These are phyloP conservation scores for Jamesozyma piceae DNA, from an alignment of 805 yeast species.

Conservation along the genomic window DNA sequence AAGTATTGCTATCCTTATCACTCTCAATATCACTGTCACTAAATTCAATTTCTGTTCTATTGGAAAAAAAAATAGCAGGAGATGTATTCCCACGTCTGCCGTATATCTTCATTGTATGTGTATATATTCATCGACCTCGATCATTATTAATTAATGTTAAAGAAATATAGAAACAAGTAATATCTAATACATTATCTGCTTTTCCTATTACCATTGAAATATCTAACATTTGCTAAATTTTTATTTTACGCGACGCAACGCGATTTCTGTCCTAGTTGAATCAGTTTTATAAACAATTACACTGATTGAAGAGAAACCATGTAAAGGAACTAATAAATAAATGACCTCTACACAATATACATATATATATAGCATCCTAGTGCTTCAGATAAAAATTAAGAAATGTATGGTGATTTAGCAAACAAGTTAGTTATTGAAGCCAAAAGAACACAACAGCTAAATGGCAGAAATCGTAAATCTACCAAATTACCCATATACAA, in stretches of 20 bases:
- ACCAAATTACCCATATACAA: slow-evolving; percentile 50
- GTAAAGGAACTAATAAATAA: no score
- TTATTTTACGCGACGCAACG: slow-evolving; percentile 2
- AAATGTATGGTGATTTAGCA: slow-evolving; percentile 88
- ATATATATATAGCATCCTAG: not conserved
- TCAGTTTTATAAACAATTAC: not conserved
- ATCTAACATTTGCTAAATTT: not conserved
- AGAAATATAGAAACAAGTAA: not conserved
- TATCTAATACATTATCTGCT: not conserved
- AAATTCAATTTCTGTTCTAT: slow-evolving; percentile 7
- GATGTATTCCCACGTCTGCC: slow-evolving; percentile 16
- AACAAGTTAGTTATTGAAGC: slow-evolving; percentile 80
- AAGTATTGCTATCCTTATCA: not conserved
- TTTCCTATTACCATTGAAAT: not conserved
- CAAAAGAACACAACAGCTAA: slow-evolving; percentile 60
- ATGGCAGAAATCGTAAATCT: slow-evolving; percentile 19
- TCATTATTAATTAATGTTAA: no score
- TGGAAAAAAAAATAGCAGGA: slow-evolving; percentile 3
- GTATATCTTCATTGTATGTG: slow-evolving; percentile 11
- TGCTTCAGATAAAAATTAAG: not conserved
- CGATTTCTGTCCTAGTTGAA: not conserved
- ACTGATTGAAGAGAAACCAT: not conserved
- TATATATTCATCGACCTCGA: not conserved
- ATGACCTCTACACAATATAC: no score
- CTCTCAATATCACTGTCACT: slow-evolving; percentile 15